Evolutionary conservation across 257 asterid genomes (phyloP), one percentile per base, ranked within the genome.

Genomic region (Ballota nigra): DNA sequence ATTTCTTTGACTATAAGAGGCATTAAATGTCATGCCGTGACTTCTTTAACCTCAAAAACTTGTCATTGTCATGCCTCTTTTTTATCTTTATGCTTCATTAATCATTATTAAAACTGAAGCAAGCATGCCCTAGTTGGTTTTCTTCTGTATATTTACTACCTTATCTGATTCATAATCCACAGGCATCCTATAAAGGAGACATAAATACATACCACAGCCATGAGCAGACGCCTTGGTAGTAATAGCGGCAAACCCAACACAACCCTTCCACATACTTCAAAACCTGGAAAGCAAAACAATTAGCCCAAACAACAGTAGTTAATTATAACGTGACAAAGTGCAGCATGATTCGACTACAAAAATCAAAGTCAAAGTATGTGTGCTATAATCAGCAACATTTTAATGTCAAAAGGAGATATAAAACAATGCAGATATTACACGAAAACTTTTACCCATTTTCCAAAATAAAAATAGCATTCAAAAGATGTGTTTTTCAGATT

Each of bases 231-330:
- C 98, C 99, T 86, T 95, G 96, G 85, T 84, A 94, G 82, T 94
- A 94, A 83, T 94, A 94, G 81, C 95, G 96, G 89, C 95, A 89
- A 82, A 91, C 92, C 99, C 99, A 94, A 73, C 99, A 94, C 74
- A 94, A 76, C 31, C 99, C 99, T 83, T 91, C 99, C 76, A 94
- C 95, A 74, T 80, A 94, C 79, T 91, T 91, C 80, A 82, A 82
- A 58, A 94, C 97, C 98, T 91, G 89, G 82, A 85, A 77, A 77
- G 61, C 63, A 57, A 65, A 29, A 31, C 43, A 13, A 64, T 64
- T 36, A 28, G 51, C 7, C 36, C 75, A 64, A 41, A 56, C 40
- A 15, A 41, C 47, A 49, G 36, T 33, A 33, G 73, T 69, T 59
- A 51, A 45, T 16, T 33, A 47, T 12, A 68, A 36, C 59, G 34